Conservation (phyloP, 2,329 filamentous ascomycete genomes). For the Ophiocordyceps polyrhachis-furcata region DNA sequence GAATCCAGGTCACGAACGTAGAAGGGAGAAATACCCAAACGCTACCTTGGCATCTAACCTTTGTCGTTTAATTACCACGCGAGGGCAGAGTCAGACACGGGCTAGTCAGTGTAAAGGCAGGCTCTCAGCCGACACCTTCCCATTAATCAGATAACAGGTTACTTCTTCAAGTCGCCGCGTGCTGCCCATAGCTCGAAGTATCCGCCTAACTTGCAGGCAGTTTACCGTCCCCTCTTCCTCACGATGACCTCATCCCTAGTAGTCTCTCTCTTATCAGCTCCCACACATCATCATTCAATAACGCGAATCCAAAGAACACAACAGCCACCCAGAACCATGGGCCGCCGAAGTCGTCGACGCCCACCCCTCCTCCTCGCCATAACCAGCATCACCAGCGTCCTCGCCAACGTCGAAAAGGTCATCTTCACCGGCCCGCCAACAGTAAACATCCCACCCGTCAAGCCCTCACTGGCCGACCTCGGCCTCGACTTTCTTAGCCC, state of each 20-base stretch:
- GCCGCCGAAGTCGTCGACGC: background rate
- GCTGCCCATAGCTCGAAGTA: background rate
- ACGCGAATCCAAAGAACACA: background rate
- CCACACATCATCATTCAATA: background rate
- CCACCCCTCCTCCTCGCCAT: conserved; percentile 4
- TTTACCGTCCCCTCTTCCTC: background rate
- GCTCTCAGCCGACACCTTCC: background rate
- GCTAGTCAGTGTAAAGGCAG: background rate
- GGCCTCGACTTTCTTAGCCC: conserved; percentile 48
- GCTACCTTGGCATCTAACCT: background rate
- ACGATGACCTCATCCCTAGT: background rate
- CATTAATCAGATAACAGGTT: no score
- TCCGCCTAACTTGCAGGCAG: background rate
- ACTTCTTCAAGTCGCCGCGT: no score
- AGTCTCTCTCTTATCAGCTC: no score
- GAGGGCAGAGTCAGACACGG: background rate
- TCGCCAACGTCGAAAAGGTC: conserved; percentile 75
- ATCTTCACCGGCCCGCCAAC: conserved; percentile 61
- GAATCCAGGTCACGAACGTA: no score
- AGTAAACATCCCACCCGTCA: conserved; percentile 28
- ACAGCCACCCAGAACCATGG: background rate
- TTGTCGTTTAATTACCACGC: background rate
- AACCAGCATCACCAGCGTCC: conserved; percentile 3
- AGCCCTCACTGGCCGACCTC: conserved; percentile 30
- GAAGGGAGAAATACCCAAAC: background rate